Evolutionary conservation across 805 yeast genomes (phyloP), one percentile per base, ranked within the genome.

Genomic region (Yarrowia sp.): DNA sequence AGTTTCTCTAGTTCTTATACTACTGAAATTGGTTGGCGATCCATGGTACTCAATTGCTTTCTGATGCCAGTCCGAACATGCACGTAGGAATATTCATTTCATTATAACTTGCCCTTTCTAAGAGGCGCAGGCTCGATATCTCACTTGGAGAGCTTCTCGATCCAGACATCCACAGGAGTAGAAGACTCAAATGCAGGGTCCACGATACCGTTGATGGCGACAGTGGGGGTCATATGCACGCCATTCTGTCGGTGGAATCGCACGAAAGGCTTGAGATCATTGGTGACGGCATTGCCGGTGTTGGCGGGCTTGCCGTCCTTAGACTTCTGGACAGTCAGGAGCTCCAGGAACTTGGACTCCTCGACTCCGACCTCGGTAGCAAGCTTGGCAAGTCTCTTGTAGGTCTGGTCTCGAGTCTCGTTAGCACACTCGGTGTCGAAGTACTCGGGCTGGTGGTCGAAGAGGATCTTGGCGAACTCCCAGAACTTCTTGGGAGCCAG

Each of bases 151-250:
- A 70, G 64, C 64, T 68, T 68, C 56, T 69, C 71, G 13, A 67
- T 21, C 80, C 80, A 76, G 12, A 78, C 79, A 2, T 77, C 84
- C 5, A 77, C 68, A 5, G 81, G 75, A 56, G 84, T 81, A 8
- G 90, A 83, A 42, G 90, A 84, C 67, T 86, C 87, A 68, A 90
- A 79, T 6, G 77, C 67, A 33, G 77, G 76, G 65, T 80, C 81
- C 21, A 78, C 77, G 55, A 87, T 81, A 1, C 96, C 96, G 71
- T 89, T 81, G 38, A 90, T 75, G 19, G 81, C 72, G 13, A 88
- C 87, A 4, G 94, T 85, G 19, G 97, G 97, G 3, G 94, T 88
- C n/a, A 87, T 85, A 70, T 90, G 96, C 36, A 87, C 82, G 44
- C 93, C 90, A 41, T 85, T 81, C 63, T 88, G 89, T 70, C 97